Percentiles rank a stretch among this genome's conserved stretches.
Conservation (phyloP, 2,329 filamentous ascomycete genomes). For the Trichoderma endophyticum region DNA sequence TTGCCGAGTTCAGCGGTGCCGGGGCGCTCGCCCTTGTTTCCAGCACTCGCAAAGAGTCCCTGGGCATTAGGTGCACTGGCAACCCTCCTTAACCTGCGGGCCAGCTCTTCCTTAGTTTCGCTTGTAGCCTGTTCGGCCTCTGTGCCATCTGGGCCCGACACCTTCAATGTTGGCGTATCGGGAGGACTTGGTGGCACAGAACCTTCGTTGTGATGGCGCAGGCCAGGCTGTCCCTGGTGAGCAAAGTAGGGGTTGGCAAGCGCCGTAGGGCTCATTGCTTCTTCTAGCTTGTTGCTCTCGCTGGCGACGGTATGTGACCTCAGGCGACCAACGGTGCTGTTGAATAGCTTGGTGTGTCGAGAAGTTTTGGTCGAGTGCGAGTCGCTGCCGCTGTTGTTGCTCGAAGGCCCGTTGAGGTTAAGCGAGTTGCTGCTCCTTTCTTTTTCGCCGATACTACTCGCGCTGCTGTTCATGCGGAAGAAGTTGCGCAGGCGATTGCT, state of each 20-base stretch:
- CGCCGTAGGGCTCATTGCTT: constrained; percentile 84
- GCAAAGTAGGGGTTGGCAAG: constrained; percentile 96
- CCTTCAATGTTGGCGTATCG: constrained; percentile 77
- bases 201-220: constrained; percentile 91
- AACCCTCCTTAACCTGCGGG: constrained; percentile 86
- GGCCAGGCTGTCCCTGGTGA: constrained; percentile 88
- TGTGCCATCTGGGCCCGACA: constrained; percentile 63
- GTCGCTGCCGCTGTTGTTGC: constrained; percentile 17
- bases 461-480: constrained; percentile 62
- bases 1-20: constrained; percentile 84
- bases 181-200: constrained; percentile 91
- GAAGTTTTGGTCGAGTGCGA: constrained; percentile 54
- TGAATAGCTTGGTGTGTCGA: constrained; percentile 85
- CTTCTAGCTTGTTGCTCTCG: constrained; percentile 87
- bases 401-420: not conserved
- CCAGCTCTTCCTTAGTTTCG: constrained; percentile 88
- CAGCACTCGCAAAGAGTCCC: constrained; percentile 68
- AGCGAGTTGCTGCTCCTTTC: constrained; percentile 64
- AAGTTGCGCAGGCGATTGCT: constrained; percentile 68
- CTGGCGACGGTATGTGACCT: constrained; percentile 88
- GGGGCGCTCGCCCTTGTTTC: constrained; percentile 58
- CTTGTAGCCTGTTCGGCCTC: constrained; percentile 66
- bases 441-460: constrained; percentile 38
- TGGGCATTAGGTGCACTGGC: constrained; percentile 97
- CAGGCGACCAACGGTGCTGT: constrained; percentile 78